Base-by-base conservation (phyloP, 768 basidiomycete species). In the Amanita jacksonii region DNA sequence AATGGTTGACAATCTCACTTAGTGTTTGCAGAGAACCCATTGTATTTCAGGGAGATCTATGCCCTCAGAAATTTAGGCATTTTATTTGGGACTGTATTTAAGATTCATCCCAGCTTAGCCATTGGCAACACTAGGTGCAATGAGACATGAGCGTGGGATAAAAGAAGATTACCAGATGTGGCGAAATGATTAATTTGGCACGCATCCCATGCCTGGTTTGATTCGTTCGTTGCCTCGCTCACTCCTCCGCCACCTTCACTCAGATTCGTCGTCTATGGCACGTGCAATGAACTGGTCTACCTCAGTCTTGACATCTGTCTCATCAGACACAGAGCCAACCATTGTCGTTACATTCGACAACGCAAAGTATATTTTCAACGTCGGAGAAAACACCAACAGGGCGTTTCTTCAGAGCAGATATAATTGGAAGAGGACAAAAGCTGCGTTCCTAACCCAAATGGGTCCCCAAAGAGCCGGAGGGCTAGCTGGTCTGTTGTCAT, bases 351-450 rank as follows among this genome's bases (percentile, higher is more conserved):
- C 73, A 1, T 92, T 91, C 57, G 82, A 86, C 51, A 68, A 72
- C 42, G 81, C 75, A 9, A 85, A 88, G 52, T 97, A 92, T 52
- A 70, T 93, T 30, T 90, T 97, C 71, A 92, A 92, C 61, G 78
- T 71, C 15, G 82, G 87, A 6, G 91, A 96, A 61, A 84, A 83
- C 47, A 79, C 83, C 1, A 80, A 78, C 33, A 68, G 93, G 27
- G 65, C 83, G 0, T 85, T 84, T 56, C 61, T 81, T 12, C 83
- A 91, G 62, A 77, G 77, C 47, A 67, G 65, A 50, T 64, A 72
- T 35, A 76, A 76, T 38, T 76, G 86, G 72, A 77, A 71, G 56
- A 83, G 76, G 51, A 68, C 84, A 4, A 72, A 69, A 28, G 81
- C 70, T 1, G 46, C 94, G 7, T 93, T 96, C 61, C 63, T 91